Evolutionary conservation across 805 yeast genomes (phyloP), one percentile per base, ranked within the genome.

Genomic region (Pichia phayaonensis): DNA sequence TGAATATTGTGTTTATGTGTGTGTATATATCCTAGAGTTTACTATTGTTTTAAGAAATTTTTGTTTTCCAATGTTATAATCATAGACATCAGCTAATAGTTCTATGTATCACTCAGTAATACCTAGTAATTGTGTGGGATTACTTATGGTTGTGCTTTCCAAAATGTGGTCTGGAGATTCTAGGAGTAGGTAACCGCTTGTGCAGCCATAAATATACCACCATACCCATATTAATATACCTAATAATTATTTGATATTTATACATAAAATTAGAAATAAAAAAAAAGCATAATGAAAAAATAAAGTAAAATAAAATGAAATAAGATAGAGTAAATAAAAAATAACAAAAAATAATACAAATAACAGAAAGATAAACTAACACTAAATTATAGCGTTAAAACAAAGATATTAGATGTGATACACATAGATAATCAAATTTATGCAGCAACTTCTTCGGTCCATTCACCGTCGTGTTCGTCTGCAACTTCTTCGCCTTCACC

Each of bases 401-500:
- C 3, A 29, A 29, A 39, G 41, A 10, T 20, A 20, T 3, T 11
- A 24, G 31, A 23, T 5, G n/a, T 22, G 13, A 21, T 16, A 24
- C 8, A 24, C 27, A 24, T 6, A 5, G 8, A 24, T 6, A 24
- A 29, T 3, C 12, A 13, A 13, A 29, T 15, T 44, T 21, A 46
- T 27, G 53, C 47, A 38, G 40, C 50, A 40, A 47, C 50, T 21
- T 31, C 44, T 51, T 51, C 52, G 36, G 51, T 39, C 40, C 44
- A 44, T 22, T 54, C 57, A 27, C 55, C 54, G 40, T 48, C 57
- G 36, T 40, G 46, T 41, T 52, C 52, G 38, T 41, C 53, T 16
- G 51, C 55, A 48, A 61, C 54, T 42, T 46, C 55, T 49, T 64
- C 69, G 41, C 56, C 73, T 48, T 66, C 52, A 49, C 75, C 74